Evolutionary conservation across 345 rosid species (phyloP), one percentile per base, ranked within the genome.

Genomic region (Barbarea vulgaris): DNA sequence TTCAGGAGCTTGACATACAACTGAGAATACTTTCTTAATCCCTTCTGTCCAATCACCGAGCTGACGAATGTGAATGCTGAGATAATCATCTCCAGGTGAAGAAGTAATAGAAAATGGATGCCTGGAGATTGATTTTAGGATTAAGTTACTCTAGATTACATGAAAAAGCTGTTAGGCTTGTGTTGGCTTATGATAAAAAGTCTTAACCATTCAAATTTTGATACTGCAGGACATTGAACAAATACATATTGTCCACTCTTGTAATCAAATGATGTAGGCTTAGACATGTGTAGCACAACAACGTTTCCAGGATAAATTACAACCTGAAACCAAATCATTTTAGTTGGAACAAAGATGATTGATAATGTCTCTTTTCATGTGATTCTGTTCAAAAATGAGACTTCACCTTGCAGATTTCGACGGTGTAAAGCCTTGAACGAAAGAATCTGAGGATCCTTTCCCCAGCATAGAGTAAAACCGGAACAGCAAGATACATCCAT

Each of bases 21-120:
- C 85, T 14, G 92, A 79, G 68, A 92, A 95, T 14, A 83, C 84
- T 64, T 86, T 76, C 78, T 85, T 91, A n/a, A 94, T 96, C 60
- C 88, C 96, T 79, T 88, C 91, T 5, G 98, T 94, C 98, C 98
- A 94, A 68, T 94, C 98, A 28, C 98, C 98, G 17, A 36, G 88
- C 78, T 79, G 82, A 15, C 80, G 79, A 56, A 79, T 74, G 39
- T 73, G 79, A 69, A 79, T 74, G 64, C 96, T 94, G 13, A 94
- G 91, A 81, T 81, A 91, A 62, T 91, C 92, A 76, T 94, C 96
- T 33, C 85, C 91, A 30, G 98, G 98, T 24, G 96, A 93, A 7
- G 98, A 91, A 30, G 98, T 94, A 59, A 94, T 90, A 19, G 98
- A 94, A 85, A 94, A 94, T 22, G 98, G 98, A 84, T 94, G 98